Evolutionary conservation across 352 stramenopile species (phyloP).

Genomic region (Globisporangium spiculum): DNA sequence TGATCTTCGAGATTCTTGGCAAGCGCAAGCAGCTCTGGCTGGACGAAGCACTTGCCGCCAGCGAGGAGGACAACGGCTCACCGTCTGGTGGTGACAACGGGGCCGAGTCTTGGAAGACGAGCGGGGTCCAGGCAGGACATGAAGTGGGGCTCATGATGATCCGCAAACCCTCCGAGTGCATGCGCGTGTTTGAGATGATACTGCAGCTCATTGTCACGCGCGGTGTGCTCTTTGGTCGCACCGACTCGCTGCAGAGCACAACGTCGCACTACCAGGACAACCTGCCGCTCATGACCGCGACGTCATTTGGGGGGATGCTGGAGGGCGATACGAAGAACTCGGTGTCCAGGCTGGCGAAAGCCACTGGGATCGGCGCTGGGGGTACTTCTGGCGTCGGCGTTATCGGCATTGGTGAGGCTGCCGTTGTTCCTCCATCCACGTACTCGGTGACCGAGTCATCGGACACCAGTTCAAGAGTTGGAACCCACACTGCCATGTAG

Average conservation of each 20-base stretch:
- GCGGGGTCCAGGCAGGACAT: slow-evolving; percentile 21
- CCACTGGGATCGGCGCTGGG: not conserved
- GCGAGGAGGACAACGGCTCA: slow-evolving; percentile 6
- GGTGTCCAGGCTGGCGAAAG: not conserved
- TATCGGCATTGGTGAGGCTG: not conserved
- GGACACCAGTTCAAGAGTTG: slow-evolving; percentile 4
- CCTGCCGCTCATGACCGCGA: slow-evolving; percentile 30
- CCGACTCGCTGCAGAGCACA: slow-evolving; percentile 26
- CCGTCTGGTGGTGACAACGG: slow-evolving; percentile 5
- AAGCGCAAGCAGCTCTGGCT: slow-evolving; percentile 34
- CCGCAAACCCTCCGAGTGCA: slow-evolving; percentile 27
- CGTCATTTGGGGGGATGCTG: slow-evolving; percentile 1
- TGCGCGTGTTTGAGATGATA: slow-evolving; percentile 50
- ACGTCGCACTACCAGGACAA: slow-evolving; percentile 31
- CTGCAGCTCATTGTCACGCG: slow-evolving; percentile 47
- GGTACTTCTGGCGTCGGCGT: not conserved
- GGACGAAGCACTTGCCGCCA: slow-evolving; percentile 23
- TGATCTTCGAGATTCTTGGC: slow-evolving; percentile 33
- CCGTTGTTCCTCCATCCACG: not conserved
- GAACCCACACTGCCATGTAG: not conserved
- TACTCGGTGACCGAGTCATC: slow-evolving; percentile 16
- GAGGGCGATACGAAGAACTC: not conserved
- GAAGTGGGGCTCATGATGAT: slow-evolving; percentile 29
- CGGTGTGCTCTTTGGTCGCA: slow-evolving; percentile 21
- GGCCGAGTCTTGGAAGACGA: slow-evolving; percentile 28